Evolutionary conservation across 2,329 filamentous ascomycete species (phyloP), one percentile per base, ranked within the genome.

Genomic region (Emmonsiellopsis sp.): DNA sequence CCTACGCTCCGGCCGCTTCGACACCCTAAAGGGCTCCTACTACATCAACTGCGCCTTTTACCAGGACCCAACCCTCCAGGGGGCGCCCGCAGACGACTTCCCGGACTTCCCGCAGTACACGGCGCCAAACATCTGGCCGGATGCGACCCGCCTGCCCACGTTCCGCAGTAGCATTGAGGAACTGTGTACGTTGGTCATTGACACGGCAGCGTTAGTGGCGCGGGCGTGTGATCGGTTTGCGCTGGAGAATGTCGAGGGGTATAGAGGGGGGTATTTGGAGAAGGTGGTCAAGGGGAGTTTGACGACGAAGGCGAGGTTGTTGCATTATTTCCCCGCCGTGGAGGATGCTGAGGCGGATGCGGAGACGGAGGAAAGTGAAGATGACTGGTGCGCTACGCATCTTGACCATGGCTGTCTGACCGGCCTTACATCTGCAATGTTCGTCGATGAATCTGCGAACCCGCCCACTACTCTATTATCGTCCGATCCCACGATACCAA

Each of bases 351-450:
- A 47, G 1, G 30, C 49, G 4, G 38, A 54, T 3, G 13, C 32
- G 5, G 41, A 49, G 2, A 38, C 45, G 11, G 46, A 55, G 5
- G 87, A 92, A 66, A 86, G 91, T 68, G 85, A 89, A 56, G 91
- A 96, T 69, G 88, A 94, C 72, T 98, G 93, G 93, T 98, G 92
- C 69, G 88, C 90, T 7, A 77, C 73, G 2, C 75, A 77, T 56
- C 55, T 93, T 54, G 92, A 97, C 69, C 90, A 96, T 63, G 90
- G 93, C 43, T 97, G 92, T 67, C 78, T 98, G 34, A 98, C 93
- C 0, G 92, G 91, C 11, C 78, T 98, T 35, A 98, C 93, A 0
- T 92, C 87, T 2, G 91, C 92, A 61, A 95, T 97, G 90, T 97
- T 95, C 69, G 79, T 97, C 57, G 89, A 97, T 65, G 92, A 97